A percentile compares a stretch with the other conserved stretches of the same genome.
Evolutionary conservation across 202 grass and related monocot species (phyloP).

Genomic region (Alloteropsis angusta): DNA sequence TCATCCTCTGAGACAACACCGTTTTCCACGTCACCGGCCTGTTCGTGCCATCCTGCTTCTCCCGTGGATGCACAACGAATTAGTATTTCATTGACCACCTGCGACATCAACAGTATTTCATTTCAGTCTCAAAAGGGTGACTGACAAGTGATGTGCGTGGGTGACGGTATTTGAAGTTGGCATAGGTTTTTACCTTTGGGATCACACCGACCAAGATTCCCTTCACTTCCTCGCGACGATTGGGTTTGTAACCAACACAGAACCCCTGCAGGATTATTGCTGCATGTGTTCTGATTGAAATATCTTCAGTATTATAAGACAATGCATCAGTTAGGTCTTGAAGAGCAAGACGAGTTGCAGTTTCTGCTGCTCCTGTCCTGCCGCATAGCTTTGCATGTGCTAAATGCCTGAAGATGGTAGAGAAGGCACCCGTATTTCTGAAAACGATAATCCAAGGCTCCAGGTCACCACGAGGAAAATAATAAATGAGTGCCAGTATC

Average conservation of each 20-base stretch:
- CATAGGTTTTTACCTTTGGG: neutral
- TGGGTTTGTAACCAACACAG: neutral
- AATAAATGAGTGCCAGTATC: too few species aligned
- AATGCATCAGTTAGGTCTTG: too few species aligned
- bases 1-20: neutral
- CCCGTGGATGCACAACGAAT: neutral
- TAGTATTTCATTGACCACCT: neutral
- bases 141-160: too few species aligned
- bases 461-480: too few species aligned
- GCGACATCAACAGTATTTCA: neutral
- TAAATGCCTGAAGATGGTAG: too few species aligned
- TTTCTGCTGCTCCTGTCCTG: too few species aligned
- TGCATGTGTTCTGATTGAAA: neutral
- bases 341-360: too few species aligned
- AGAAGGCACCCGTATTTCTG: too few species aligned
- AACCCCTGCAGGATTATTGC: neutral
- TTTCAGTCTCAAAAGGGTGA: neutral
- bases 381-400: too few species aligned
- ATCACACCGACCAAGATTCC: neutral
- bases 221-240: neutral
- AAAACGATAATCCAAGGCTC: too few species aligned
- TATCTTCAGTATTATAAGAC: neutral
- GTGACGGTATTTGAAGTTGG: neutral
- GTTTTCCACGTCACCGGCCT: neutral
- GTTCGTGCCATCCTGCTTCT: too few species aligned